Conservation (phyloP, 1,284 basidiomycete species). For the Malassezia dermatis region DNA sequence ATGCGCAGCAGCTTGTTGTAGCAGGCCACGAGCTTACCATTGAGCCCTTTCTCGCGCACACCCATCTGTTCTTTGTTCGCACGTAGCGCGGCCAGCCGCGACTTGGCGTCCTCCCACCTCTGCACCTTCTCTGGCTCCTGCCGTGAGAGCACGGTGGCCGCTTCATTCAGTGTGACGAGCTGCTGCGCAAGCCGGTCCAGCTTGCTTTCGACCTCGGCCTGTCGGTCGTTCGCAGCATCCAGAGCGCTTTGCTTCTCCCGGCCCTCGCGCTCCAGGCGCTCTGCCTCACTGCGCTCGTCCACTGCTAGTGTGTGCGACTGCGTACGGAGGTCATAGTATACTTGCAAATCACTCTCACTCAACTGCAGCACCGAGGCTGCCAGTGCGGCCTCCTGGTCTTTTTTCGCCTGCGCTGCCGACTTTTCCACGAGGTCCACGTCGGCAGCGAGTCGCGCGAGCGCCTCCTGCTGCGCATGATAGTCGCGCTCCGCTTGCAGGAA, state of each 20-base stretch:
- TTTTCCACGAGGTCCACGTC: slow-evolving; percentile 61
- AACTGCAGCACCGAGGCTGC: slow-evolving; percentile 63
- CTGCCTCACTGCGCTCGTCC: slow-evolving; percentile 74
- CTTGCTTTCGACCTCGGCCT: slow-evolving; percentile 59
- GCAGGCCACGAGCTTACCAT: slow-evolving; percentile 75
- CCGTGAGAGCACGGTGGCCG: slow-evolving; percentile 52
- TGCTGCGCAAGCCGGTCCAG: slow-evolving; percentile 59
- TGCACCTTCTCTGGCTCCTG: slow-evolving; percentile 18
- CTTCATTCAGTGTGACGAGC: slow-evolving; percentile 54
- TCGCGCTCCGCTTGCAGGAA: slow-evolving; percentile 62
- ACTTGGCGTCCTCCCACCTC: slow-evolving; percentile 50
- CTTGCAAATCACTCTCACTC: slow-evolving; percentile 69
- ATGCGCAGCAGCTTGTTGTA: slow-evolving; percentile 64
- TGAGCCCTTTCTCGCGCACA: slow-evolving; percentile 51
- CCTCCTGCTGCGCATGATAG: slow-evolving; percentile 57
- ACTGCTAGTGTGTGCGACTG: slow-evolving; percentile 63
- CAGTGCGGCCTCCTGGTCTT: slow-evolving; percentile 64
- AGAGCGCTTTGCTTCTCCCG: slow-evolving; percentile 63
- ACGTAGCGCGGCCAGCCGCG: slow-evolving; percentile 65
- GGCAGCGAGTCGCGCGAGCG: slow-evolving; percentile 57
- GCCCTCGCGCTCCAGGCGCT: slow-evolving; percentile 69
- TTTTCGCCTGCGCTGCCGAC: slow-evolving; percentile 50
- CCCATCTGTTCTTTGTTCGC: slow-evolving; percentile 61
- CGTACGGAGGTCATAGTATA: slow-evolving; percentile 64
- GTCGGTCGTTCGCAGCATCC: slow-evolving; percentile 54